Base-by-base conservation (phyloP, 2,329 filamentous ascomycete species). In the Hymenoscyphus albidus region DNA sequence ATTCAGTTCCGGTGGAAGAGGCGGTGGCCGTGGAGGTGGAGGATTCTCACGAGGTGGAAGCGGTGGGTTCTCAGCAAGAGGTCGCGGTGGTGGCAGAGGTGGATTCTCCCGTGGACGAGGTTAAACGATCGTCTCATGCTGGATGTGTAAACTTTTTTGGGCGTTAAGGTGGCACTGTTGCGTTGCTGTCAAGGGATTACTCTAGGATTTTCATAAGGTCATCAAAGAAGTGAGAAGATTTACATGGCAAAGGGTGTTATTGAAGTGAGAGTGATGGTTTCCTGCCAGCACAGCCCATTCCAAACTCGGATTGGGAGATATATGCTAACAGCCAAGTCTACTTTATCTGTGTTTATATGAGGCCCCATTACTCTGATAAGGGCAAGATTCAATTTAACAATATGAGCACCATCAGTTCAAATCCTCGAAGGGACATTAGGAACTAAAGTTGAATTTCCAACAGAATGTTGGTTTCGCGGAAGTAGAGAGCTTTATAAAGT, bases 1-100 rank as follows among this genome's bases (percentile, higher is more conserved):
- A 16, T 79, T 80, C 71, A 79, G 77, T 64, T 76, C 77, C 54
- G 72, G 75, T 59, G 75, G 76, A 54, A 74, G 81, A 69, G 78
- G 81, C 68, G 78, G 80, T 63, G 76, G 78, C 54, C 76, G 82
- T 60, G 73, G 74, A n/a, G 62, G 69, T 27, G 67, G 72, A 31
- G 75, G 75, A 14, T 76, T 76, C 65, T 74, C 74, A 22, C 72
- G 76, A 68, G 71, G 73, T 59, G 71, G 74, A 10, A 67, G 72
- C 58, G 70, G 73, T 61, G 74, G 73, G 10, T 74, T 74, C 60
- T 67, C 72, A 62, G 66, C 71, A 42, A 70, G 74, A 70, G 74
- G 73, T 39, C 67, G 74, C 68, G 74, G 73, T 54, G 71, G 69
- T 65, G 63, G 68, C 2, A 71, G 73, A 68, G 72, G 73, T 35